phyloP scores from a whole-genome alignment of 768 basidiomycete species.

The Nidularia sp. region DNA sequence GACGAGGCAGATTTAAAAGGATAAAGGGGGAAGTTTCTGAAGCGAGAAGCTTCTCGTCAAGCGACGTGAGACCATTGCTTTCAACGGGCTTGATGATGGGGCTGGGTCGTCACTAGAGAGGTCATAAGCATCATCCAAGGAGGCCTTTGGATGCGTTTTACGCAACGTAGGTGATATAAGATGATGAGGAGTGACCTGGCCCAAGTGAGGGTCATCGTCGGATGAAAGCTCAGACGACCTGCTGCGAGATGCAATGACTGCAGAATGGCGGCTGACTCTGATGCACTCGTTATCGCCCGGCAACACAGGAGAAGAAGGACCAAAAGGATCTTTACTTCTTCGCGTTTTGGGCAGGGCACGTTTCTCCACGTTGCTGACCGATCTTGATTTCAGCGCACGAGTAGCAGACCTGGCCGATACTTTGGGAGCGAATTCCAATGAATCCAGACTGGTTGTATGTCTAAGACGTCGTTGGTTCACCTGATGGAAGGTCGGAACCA shows the following conservation, averaged over 20 bases:
- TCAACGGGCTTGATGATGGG: neutral
- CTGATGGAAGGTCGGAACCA: conserved; percentile 3
- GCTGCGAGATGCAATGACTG: neutral
- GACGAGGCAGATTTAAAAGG: neutral
- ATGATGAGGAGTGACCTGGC: conserved; percentile 69
- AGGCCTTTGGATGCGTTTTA: neutral
- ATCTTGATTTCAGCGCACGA: neutral
- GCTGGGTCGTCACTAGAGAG: neutral
- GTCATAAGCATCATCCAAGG: neutral
- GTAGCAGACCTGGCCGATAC: neutral
- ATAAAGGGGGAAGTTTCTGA: neutral
- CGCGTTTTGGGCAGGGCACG: neutral
- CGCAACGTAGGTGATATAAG: conserved; percentile 58
- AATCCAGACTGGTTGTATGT: neutral
- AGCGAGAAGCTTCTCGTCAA: neutral
- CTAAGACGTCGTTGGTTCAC: neutral
- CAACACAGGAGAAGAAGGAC: neutral
- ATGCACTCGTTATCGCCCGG: neutral
- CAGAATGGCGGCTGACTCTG: neutral
- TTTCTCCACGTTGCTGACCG: neutral
- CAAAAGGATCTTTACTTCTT: neutral
- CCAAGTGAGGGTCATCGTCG: conserved; percentile 60
- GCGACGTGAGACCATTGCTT: neutral
- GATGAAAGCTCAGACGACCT: conserved; percentile 39
- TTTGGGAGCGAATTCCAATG: neutral